Evolutionary conservation across 768 basidiomycete genomes (phyloP).

Genomic region (Agaricus blazei): DNA sequence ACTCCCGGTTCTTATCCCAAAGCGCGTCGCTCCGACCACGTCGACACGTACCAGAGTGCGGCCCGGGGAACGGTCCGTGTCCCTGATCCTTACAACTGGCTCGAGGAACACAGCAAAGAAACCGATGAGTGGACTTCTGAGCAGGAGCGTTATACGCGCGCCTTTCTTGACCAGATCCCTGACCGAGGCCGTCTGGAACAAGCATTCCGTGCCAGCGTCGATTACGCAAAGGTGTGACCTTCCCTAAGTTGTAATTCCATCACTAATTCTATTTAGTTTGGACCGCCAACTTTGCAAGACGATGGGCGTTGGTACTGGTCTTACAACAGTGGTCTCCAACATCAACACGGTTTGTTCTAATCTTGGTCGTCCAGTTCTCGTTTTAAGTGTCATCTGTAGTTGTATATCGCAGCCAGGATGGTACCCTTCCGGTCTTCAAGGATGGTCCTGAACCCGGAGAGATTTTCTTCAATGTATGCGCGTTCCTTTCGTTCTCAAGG

Average conservation of each 20-base stretch:
- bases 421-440: slow-evolving; percentile 49
- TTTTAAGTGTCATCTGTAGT: slow-evolving; percentile 30
- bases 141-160: slow-evolving; percentile 54
- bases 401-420: slow-evolving; percentile 54
- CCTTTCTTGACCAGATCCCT: slow-evolving; percentile 59
- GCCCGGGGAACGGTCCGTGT: slow-evolving; percentile 57
- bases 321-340: slow-evolving; percentile 72
- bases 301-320: slow-evolving; percentile 81
- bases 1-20: slow-evolving; percentile 54
- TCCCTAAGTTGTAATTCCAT: not conserved
- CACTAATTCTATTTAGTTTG: slow-evolving; percentile 41
- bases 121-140: slow-evolving; percentile 59
- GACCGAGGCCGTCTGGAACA: slow-evolving; percentile 54
- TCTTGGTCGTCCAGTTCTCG: not conserved
- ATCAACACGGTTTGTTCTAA: slow-evolving; percentile 43
- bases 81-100: slow-evolving; percentile 70
- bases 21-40: slow-evolving; percentile 59
- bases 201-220: slow-evolving; percentile 42
- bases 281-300: slow-evolving; percentile 51
- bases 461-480: slow-evolving; percentile 69
- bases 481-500: slow-evolving; percentile 13
- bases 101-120: slow-evolving; percentile 60
- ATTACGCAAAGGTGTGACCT: slow-evolving; percentile 36
- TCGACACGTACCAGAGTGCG: slow-evolving; percentile 66
- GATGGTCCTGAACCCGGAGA: slow-evolving; percentile 45